Base-by-base conservation (phyloP, 106 monocot genomes). In the Phalaenopsis equestris region DNA sequence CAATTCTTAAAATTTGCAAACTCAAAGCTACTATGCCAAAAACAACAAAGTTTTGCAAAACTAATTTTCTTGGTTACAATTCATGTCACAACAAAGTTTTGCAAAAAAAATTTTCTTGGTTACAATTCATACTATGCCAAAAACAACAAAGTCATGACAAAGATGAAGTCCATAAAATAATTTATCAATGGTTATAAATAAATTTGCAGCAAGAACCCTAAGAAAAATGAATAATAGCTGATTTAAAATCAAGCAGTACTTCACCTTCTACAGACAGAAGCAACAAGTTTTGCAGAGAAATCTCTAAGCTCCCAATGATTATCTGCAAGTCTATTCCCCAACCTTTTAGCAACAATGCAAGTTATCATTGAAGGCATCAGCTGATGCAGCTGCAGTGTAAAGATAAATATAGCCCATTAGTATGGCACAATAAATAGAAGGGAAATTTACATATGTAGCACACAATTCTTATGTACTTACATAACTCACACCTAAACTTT, bases 281-380 rank as follows among this genome's bases (percentile, higher is more conserved):
- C 89, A 81, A 90, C 91, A 42, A 99, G 79, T 74, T 87, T 90
- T 41, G 99, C 93, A 85, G 91, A 88, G 80, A 99, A 99, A 55
- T 99, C 91, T 83, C 99, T 89, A 56, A 99, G 92, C 78, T 88
- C 94, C 99, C 99, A 99, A 79, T 99, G 99, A 79, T 95, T 91
- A 84, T 99, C 99, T 48, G 91, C 81, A 76, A 95, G 81, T 79
- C 86, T 86, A 67, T 90, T 81, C 55, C 99, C 99, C 82, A 99
- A 80, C 77, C 83, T 91, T 90, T 95, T 99, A 56, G 99, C 91
- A 55, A 99, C 99, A 86, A 99, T 78, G 87, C 99, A 99, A 38
- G 99, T 99, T 83, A 99, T 91, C 56, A 99, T 93, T 18, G 99
- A 91, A 57, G 99, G 99, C 99, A 99, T 99, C 79, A 99, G 67